These are phyloP conservation scores for Gossypium schwendimanii DNA, from an alignment of 441 rosid genomes.

Conservation along the genomic window DNA sequence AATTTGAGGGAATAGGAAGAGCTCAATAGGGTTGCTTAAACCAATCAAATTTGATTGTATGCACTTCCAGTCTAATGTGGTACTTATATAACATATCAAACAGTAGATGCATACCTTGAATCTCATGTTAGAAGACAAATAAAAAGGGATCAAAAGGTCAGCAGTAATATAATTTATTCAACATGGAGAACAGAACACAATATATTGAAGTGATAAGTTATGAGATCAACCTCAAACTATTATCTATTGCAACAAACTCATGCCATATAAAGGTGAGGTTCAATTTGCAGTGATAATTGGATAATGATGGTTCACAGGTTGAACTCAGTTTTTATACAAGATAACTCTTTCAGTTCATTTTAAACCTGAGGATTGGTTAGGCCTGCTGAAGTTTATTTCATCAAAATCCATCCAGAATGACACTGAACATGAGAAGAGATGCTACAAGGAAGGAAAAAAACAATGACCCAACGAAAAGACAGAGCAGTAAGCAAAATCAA, in stretches of 20 bases:
- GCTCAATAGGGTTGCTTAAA: conserved; percentile 13
- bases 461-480: background rate
- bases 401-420: background rate
- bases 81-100: background rate
- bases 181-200: background rate
- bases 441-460: background rate
- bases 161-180: background rate
- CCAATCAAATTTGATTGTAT: background rate
- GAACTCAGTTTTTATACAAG: background rate
- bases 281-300: background rate
- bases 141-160: background rate
- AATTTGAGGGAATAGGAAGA: background rate
- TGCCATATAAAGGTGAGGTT: background rate
- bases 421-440: background rate
- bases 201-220: background rate
- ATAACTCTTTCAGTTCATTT: background rate
- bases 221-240: background rate
- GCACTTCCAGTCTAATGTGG: too few relatives aligned
- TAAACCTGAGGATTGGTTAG: background rate
- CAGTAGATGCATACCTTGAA: background rate
- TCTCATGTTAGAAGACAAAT: background rate
- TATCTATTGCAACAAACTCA: background rate
- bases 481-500: background rate
- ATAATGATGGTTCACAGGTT: background rate
- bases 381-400: background rate